phyloP scores from a whole-genome alignment of 2,329 filamentous ascomycete genomes.

The Penicillium sp. region DNA sequence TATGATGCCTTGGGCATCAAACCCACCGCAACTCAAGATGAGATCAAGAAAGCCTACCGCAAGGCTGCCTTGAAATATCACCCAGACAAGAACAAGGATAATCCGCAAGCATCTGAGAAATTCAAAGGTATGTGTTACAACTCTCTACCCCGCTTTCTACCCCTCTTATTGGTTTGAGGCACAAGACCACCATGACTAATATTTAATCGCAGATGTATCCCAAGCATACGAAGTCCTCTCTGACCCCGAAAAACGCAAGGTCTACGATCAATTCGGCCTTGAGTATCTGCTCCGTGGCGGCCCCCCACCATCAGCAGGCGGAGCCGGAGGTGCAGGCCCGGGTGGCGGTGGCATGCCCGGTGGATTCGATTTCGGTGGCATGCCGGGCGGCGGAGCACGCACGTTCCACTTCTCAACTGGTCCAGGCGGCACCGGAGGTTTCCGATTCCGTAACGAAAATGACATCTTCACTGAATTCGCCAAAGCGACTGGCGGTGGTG shows the following conservation, averaged over 20 bases:
- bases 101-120: constrained; percentile 79
- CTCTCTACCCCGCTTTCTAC: background rate
- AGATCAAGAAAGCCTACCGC: constrained; percentile 87
- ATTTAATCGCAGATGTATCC: constrained; percentile 65
- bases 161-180: background rate
- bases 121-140: constrained; percentile 68
- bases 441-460: constrained; percentile 79
- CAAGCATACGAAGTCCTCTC: constrained; percentile 98
- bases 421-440: constrained; percentile 58
- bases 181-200: background rate
- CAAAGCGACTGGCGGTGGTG: constrained; percentile 55
- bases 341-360: constrained; percentile 54
- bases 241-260: constrained; percentile 93
- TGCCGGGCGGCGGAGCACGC: constrained; percentile 42
- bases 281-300: constrained; percentile 88
- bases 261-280: constrained; percentile 91
- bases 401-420: constrained; percentile 49
- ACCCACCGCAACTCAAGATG: constrained; percentile 79
- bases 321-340: constrained; percentile 57
- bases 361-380: constrained; percentile 3
- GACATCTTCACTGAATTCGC: constrained; percentile 85
- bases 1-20: constrained; percentile 84
- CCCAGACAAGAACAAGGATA: constrained; percentile 97
- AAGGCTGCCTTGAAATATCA: constrained; percentile 91
- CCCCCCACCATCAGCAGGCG: constrained; percentile 60